phyloP scores from a whole-genome alignment of 208 protist genomes.

The Crithidia sp. region DNA sequence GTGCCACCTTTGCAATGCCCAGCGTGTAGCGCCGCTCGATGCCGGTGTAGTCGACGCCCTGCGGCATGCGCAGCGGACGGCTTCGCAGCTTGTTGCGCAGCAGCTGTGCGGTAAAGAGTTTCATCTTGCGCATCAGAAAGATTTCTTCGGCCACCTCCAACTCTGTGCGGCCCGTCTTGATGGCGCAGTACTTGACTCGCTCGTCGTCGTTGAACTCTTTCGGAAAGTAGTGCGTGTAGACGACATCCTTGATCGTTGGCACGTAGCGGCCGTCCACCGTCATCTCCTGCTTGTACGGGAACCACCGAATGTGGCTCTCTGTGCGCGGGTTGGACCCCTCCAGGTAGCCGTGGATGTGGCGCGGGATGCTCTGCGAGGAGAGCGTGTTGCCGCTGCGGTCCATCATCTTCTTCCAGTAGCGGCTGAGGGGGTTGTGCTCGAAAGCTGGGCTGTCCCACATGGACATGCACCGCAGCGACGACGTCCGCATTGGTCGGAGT shows the following conservation, averaged over 20 bases:
- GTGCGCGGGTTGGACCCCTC: constrained; percentile 74
- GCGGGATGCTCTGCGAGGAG: constrained; percentile 82
- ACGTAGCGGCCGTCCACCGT: constrained; percentile 82
- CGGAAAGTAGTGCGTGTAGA: constrained; percentile 88
- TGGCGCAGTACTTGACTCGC: constrained; percentile 80
- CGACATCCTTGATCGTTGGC: constrained; percentile 74
- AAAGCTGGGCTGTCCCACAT: constrained; percentile 86
- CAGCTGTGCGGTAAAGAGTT: constrained; percentile 79
- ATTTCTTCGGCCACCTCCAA: constrained; percentile 85
- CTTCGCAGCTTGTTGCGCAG: constrained; percentile 81
- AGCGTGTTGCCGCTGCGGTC: constrained; percentile 71
- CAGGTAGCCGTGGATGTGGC: constrained; percentile 89
- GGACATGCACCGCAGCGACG: constrained; percentile 44
- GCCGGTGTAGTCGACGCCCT: constrained; percentile 82
- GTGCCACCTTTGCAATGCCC: constrained; percentile 75
- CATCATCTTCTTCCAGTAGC: constrained; percentile 90
- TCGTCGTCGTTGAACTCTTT: constrained; percentile 81
- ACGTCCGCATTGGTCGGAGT: constrained; percentile 18
- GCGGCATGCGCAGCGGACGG: constrained; percentile 74
- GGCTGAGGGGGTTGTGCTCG: constrained; percentile 80
- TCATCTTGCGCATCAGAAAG: constrained; percentile 91
- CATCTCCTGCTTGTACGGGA: constrained; percentile 89
- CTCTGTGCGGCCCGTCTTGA: constrained; percentile 78
- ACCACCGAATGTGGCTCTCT: constrained; percentile 78
- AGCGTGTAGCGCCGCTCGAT: constrained; percentile 86